Evolutionary conservation across 139 green algal genomes (phyloP).

Genomic region (Haematococcus sp.): DNA sequence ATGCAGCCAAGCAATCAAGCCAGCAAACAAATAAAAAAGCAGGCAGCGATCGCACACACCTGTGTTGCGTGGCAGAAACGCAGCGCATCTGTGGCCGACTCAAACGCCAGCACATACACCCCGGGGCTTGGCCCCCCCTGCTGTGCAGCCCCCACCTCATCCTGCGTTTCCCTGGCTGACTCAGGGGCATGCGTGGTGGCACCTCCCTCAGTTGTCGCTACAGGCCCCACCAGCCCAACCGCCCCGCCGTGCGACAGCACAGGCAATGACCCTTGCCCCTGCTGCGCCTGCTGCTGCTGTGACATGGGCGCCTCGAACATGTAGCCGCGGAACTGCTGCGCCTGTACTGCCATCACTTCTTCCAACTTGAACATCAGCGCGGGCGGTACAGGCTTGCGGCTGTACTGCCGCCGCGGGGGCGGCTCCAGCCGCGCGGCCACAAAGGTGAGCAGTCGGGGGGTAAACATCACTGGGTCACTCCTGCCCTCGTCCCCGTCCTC

Average conservation of each 20-base stretch:
- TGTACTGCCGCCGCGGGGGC: neutral
- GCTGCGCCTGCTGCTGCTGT: constrained; percentile 57
- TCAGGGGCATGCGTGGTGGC: no score
- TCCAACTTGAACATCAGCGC: constrained; percentile 31
- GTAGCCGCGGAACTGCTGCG: constrained; percentile 59
- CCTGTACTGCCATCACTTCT: constrained; percentile 41
- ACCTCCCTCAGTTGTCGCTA: no score
- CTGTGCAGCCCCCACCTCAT: no score
- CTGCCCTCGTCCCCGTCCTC: no score
- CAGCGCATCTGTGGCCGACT: constrained; percentile 58
- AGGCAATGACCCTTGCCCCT: constrained; percentile 56
- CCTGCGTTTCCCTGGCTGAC: no score
- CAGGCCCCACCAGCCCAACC: no score
- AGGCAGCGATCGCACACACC: constrained; percentile 3
- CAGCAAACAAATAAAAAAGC: no score
- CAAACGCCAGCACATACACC: constrained; percentile 44
- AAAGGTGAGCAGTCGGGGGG: constrained; percentile 31
- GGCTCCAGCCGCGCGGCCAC: constrained; percentile 29
- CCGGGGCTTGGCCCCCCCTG: no score
- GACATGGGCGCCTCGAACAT: constrained; percentile 40
- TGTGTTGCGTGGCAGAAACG: constrained; percentile 67
- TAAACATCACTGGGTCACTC: no score
- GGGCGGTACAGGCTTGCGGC: constrained; percentile 10
- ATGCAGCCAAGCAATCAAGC: no score
- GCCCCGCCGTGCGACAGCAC: constrained; percentile 2